Evolutionary conservation across 1,284 basidiomycete genomes (phyloP), one percentile per base, ranked within the genome.

Genomic region (Leccinum colubrinum): DNA sequence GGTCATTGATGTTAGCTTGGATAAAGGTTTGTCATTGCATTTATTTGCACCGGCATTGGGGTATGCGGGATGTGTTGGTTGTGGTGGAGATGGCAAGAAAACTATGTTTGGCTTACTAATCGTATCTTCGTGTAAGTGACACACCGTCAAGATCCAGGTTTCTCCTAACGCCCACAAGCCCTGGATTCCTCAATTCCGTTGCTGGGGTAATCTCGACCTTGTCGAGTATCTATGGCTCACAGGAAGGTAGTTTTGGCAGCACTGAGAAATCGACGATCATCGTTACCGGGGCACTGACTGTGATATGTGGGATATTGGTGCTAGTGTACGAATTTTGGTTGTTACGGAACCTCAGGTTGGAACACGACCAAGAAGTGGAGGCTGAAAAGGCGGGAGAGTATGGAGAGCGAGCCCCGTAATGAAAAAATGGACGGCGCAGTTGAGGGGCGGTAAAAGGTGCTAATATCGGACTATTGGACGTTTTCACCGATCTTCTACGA

Each of bases 61-160:
- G 77, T 71, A 22, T 60, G 62, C 25, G 84, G 83, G 4, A 84
- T 86, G 85, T 61, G 75, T 30, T 84, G 79, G 74, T 67, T 86
- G 15, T 84, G 83, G 81, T 85, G 81, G 77, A 77, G 81, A 62
- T 89, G 86, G 81, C 79, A 78, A 63, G 78, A 78, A 64, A 88
- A 88, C 67, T 88, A 83, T 67, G 74, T 89, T 63, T 86, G 85
- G 82, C 68, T 84, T 7, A 75, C 83, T 22, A 85, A 85, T 69
- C 81, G 77, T 52, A 77, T 85, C 52, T 84, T 85, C 68, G 60
- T 84, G 84, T 86, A 64, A 61, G 83, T 77, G 12, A 3, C 35
- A 43, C 27, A 7, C 15, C 6, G 56, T 17, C 48, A 30, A 3
- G 37, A 3, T 6, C 15, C 39, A 20, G 15, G 39, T 46, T 25